These are phyloP conservation scores for Rozella allomycis DNA, from an alignment of 371 early-diverging fungal genomes.

Conservation along the genomic window DNA sequence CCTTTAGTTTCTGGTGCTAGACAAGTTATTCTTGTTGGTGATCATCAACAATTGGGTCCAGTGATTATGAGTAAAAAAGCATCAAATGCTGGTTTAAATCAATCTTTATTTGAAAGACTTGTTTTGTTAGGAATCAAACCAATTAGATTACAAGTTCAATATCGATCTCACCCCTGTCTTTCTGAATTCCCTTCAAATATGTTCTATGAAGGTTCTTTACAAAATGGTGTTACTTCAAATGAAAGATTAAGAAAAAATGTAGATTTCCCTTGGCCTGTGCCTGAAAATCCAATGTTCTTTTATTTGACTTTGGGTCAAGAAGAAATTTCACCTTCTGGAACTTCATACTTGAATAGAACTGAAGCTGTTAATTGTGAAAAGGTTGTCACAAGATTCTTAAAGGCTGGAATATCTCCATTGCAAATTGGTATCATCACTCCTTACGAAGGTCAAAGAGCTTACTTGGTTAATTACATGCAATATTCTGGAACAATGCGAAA, in stretches of 20 bases:
- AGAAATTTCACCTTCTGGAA: conserved; percentile 85
- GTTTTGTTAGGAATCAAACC: conserved; percentile 77
- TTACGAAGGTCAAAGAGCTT: conserved; percentile 95
- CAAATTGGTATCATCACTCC: conserved; percentile 98
- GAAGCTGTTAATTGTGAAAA: conserved; percentile 75
- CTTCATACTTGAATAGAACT: conserved; percentile 83
- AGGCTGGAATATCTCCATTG: conserved; percentile 56
- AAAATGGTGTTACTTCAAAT: conserved; percentile 77
- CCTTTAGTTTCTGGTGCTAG: conserved; percentile 83
- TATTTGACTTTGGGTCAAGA: conserved; percentile 79
- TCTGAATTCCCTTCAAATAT: conserved; percentile 94
- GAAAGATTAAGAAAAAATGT: conserved; percentile 66
- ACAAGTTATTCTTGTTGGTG: conserved; percentile 93
- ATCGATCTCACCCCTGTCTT: conserved; percentile 95
- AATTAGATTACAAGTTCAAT: conserved; percentile 86
- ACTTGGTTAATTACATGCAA: conserved; percentile 81
- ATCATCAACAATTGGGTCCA: conserved; percentile 96
- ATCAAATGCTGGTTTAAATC: conserved; percentile 75
- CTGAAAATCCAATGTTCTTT: conserved; percentile 86
- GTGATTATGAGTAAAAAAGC: conserved; percentile 94
- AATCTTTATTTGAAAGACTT: conserved; percentile 90
- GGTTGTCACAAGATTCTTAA: conserved; percentile 78
- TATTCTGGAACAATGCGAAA: conserved; percentile 64
- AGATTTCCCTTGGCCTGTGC: conserved; percentile 88
- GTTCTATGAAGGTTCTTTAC: conserved; percentile 94